Percentiles rank a stretch among this genome's conserved stretches.
Conservation (phyloP, 2,329 filamentous ascomycete species). For the Phaeoacremonium minimum region DNA sequence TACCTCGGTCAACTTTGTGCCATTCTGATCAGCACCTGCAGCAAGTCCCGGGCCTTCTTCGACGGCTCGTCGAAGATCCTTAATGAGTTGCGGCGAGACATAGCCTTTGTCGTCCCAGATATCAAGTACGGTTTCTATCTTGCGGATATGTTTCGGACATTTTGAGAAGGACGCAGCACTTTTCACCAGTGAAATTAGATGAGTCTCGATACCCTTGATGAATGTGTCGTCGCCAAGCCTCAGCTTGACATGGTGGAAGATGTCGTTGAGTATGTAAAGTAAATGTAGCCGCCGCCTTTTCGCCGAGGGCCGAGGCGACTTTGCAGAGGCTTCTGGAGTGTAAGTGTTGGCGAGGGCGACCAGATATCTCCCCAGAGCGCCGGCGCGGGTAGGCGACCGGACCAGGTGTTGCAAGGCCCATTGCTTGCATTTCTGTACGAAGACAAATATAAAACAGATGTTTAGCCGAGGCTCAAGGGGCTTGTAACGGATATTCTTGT, state of each 20-base stretch:
- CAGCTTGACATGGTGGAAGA: constrained; percentile 65
- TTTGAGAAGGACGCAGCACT: constrained; percentile 52
- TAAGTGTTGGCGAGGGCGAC: constrained; percentile 63
- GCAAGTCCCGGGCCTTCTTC: constrained; percentile 27
- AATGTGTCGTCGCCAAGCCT: constrained; percentile 45
- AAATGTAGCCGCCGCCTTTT: constrained; percentile 70
- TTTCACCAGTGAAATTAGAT: constrained; percentile 59
- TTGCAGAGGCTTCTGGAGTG: constrained; percentile 18
- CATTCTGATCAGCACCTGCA: constrained; percentile 9
- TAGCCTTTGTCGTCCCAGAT: constrained; percentile 69
- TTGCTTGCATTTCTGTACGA: constrained; percentile 75
- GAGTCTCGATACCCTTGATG: constrained; percentile 50
- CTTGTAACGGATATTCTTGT: constrained; percentile 12
- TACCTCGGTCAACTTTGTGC: constrained; percentile 9
- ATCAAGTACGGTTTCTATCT: constrained; percentile 59
- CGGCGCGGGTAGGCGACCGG: constrained; percentile 61
- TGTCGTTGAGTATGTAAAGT: constrained; percentile 74
- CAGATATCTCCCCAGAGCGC: constrained; percentile 72
- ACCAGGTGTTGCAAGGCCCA: constrained; percentile 75
- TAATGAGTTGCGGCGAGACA: constrained; percentile 48
- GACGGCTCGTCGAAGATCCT: constrained; percentile 56
- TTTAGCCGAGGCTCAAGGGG: constrained; percentile 25
- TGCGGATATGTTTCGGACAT: constrained; percentile 61
- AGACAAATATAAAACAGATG: constrained; percentile 21
- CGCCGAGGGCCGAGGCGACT: constrained; percentile 44